phyloP scores from a whole-genome alignment of 176 grass and related monocot species.

The Eleusine coracana region DNA sequence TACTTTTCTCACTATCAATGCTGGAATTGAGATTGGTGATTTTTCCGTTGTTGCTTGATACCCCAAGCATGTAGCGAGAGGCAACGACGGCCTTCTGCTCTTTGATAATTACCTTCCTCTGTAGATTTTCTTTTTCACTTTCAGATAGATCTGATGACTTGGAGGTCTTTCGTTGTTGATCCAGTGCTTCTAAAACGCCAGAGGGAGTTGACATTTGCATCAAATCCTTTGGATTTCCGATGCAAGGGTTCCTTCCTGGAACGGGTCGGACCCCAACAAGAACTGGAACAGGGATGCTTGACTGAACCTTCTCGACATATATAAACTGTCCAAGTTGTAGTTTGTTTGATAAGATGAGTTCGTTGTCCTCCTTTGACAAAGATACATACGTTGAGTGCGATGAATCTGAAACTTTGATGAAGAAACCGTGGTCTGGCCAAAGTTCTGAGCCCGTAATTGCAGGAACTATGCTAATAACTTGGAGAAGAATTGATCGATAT shows the following conservation, averaged over 20 bases:
- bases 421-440: slow-evolving; percentile 98
- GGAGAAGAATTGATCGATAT: slow-evolving; percentile 91
- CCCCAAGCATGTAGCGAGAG: slow-evolving; percentile 92
- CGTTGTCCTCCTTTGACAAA: slow-evolving; percentile 95
- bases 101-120: slow-evolving; percentile 78
- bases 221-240: slow-evolving; percentile 96
- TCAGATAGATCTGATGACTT: slow-evolving; percentile 71
- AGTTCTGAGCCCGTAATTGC: slow-evolving; percentile 92
- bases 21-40: slow-evolving; percentile 55
- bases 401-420: slow-evolving; percentile 98
- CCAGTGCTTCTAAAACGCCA: slow-evolving; percentile 58
- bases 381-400: slow-evolving; percentile 95
- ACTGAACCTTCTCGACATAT: slow-evolving; percentile 92
- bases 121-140: slow-evolving; percentile 81
- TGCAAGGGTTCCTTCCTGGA: slow-evolving; percentile 90
- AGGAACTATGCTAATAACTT: slow-evolving; percentile 98
- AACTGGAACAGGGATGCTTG: slow-evolving; percentile 83
- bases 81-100: slow-evolving; percentile 76
- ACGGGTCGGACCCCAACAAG: slow-evolving; percentile 88
- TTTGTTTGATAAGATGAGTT: slow-evolving; percentile 94
- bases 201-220: slow-evolving; percentile 88
- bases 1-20: slow-evolving; percentile 61
- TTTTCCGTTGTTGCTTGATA: slow-evolving; percentile 73
- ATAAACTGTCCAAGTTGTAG: slow-evolving; percentile 97
- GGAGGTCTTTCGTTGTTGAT: slow-evolving; percentile 47